Base-by-base conservation (phyloP, 495 filamentous ascomycete species). In the Chaetomidium leptoderma region DNA sequence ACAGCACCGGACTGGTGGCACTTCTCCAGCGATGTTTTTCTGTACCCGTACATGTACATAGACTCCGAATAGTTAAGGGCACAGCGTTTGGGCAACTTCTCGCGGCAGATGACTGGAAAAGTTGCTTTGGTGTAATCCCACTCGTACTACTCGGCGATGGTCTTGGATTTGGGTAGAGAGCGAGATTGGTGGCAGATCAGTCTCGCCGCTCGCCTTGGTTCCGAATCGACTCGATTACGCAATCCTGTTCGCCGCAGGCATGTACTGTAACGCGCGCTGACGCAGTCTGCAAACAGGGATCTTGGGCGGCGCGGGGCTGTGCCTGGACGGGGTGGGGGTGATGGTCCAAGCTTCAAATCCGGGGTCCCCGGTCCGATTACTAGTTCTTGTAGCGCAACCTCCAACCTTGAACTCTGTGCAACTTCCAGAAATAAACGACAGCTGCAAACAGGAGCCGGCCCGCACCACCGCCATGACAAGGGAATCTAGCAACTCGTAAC, bases 21-120 rank as follows among this genome's bases (percentile, higher is more conserved):
- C 32, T 56, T 8, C n/a, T 53, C 36, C 44, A 56, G 53, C 53
- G 53, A 48, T 56, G 53, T 48, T 39, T 11, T 48, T 40, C 3
- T 48, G 43, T 40, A 47, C 6, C 2, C 32, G 32, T 35, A 9
- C 32, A 3, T n/a, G n/a, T n/a, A n/a, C n/a, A n/a, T n/a, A n/a
- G n/a, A n/a, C n/a, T n/a, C n/a, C n/a, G n/a, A n/a, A n/a, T n/a
- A n/a, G n/a, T 35, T 35, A 35, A 35, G 9, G 14, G 32, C 9
- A 35, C 32, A 17, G 6, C 13, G 16, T 39, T 19, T 7, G 13
- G 3, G 17, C 1, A 17, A n/a, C 3, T n/a, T n/a, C n/a, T n/a
- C n/a, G n/a, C n/a, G n/a, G n/a, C n/a, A n/a, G n/a, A n/a, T n/a
- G n/a, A n/a, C n/a, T n/a, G n/a, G n/a, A n/a, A n/a, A n/a, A n/a